A percentile compares a stretch with the other conserved stretches of the same genome.
phyloP scores from a whole-genome alignment of 1,139 yeast species.

The Nakaseomyces uthaithaninus region DNA sequence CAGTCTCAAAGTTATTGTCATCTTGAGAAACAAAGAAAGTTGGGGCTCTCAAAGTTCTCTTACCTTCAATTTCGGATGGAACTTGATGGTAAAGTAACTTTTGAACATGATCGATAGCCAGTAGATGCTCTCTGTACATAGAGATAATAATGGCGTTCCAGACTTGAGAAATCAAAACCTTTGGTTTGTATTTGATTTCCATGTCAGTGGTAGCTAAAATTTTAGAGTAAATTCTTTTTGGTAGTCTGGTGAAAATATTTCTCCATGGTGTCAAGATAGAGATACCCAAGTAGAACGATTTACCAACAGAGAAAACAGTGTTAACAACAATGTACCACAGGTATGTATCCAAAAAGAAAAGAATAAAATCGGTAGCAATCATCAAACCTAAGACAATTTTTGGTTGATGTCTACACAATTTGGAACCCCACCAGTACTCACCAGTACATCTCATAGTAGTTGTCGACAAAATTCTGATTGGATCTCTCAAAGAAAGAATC shows the following conservation, averaged over 20 bases:
- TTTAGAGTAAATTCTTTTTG: constrained; percentile 97
- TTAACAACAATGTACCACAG: constrained; percentile 96
- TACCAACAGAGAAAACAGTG: constrained; percentile 91
- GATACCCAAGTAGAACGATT: constrained; percentile 96
- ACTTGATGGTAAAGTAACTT: constrained; percentile 95
- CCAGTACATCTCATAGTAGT: constrained; percentile 74
- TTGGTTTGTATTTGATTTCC: constrained; percentile 98
- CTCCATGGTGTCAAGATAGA: constrained; percentile 99
- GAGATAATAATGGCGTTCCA: constrained; percentile 98
- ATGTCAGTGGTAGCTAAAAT: constrained; percentile 95
- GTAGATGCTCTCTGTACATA: constrained; percentile 95
- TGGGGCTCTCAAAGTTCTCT: constrained; percentile 97
- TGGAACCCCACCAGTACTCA: constrained; percentile 78
- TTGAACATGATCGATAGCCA: constrained; percentile 97
- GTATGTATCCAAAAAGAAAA: constrained; percentile 97
- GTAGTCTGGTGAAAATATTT: constrained; percentile 92
- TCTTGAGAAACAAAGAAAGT: constrained; percentile 97
- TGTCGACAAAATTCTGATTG: constrained; percentile 65
- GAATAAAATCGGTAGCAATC: constrained; percentile 82
- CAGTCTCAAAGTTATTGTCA: constrained; percentile 88
- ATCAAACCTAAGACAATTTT: constrained; percentile 83
- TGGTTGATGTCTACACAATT: constrained; percentile 76
- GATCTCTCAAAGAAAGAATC: constrained; percentile 86
- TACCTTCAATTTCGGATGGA: constrained; percentile 94
- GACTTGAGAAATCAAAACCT: constrained; percentile 93